Evolutionary conservation across 768 basidiomycete species (phyloP).

Genomic region (Hypholoma fasciculare): DNA sequence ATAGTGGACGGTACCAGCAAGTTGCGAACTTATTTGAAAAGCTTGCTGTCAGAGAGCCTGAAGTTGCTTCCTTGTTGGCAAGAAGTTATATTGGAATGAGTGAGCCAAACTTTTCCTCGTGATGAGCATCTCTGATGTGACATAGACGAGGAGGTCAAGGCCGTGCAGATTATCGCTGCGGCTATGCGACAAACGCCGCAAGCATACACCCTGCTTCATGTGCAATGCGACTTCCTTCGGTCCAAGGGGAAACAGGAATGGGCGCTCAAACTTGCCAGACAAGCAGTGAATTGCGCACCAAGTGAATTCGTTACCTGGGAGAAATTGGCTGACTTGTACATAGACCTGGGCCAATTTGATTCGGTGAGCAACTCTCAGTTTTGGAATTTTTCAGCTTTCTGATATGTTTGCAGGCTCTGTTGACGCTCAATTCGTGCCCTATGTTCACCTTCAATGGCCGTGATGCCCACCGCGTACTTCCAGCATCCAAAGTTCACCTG

Average conservation of each 20-base stretch:
- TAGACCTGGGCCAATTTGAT: conserved; percentile 86
- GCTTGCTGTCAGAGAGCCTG: conserved; percentile 79
- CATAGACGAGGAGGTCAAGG: conserved; percentile 97
- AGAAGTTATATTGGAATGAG: conserved; percentile 96
- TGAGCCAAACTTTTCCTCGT: conserved; percentile 40
- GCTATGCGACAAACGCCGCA: conserved; percentile 87
- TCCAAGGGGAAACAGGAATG: conserved; percentile 83
- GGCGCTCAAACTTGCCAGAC: conserved; percentile 88
- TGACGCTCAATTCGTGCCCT: conserved; percentile 98
- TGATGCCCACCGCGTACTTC: conserved; percentile 84
- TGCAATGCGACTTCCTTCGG: conserved; percentile 91
- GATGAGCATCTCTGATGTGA: background rate
- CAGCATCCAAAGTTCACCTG: conserved; percentile 78
- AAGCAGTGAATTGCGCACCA: conserved; percentile 97
- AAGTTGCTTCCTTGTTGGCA: conserved; percentile 85
- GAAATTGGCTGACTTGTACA: conserved; percentile 93
- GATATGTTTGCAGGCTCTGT: conserved; percentile 51
- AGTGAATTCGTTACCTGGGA: conserved; percentile 99
- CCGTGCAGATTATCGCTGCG: conserved; percentile 86
- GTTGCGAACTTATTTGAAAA: conserved; percentile 96
- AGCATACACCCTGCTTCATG: conserved; percentile 92
- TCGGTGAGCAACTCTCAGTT: conserved; percentile 40
- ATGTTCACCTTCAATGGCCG: conserved; percentile 99
- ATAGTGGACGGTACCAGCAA: conserved; percentile 82
- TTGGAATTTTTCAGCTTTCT: background rate